Evolutionary conservation across 1,139 yeast genomes (phyloP).

Genomic region (Taiozyma sp.): DNA sequence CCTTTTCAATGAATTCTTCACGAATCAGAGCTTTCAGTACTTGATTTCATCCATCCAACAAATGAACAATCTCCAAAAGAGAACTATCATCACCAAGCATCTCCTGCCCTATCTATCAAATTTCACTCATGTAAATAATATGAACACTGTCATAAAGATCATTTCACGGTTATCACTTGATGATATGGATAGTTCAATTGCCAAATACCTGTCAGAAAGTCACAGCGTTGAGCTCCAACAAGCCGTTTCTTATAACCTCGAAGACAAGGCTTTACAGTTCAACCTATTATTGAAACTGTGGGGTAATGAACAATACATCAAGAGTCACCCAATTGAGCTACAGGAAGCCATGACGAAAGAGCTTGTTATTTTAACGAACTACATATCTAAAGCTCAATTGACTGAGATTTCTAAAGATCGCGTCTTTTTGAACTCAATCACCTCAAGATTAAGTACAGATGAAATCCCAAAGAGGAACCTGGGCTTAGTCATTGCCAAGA

Average conservation of each 20-base stretch:
- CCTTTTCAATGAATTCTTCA: conserved; percentile 22
- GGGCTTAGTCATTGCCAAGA: conserved; percentile 34
- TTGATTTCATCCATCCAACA: conserved; percentile 8
- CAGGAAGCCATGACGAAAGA: conserved; percentile 20
- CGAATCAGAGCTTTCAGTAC: conserved; percentile 9
- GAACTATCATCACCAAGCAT: conserved; percentile 19
- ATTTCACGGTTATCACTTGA: conserved; percentile 14
- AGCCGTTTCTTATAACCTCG: conserved; percentile 14
- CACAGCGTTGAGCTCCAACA: conserved; percentile 21
- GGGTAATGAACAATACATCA: conserved; percentile 21
- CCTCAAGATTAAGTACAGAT: conserved; percentile 27
- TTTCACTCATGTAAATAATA: conserved; percentile 11
- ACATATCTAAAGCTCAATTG: conserved; percentile 11
- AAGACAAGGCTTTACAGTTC: conserved; percentile 1
- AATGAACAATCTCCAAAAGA: conserved; percentile 20
- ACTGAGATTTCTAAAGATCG: conserved; percentile 20
- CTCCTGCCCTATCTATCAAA: conserved; percentile 24
- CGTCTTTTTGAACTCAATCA: conserved; percentile 28
- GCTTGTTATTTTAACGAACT: conserved; percentile 21
- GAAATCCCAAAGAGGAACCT: conserved; percentile 26
- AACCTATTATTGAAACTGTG: conserved; percentile 14
- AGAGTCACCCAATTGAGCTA: conserved; percentile 6
- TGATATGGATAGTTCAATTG: conserved; percentile 11
- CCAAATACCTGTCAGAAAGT: conserved; percentile 13
- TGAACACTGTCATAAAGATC: conserved; percentile 16